Conservation (phyloP, 2,329 filamentous ascomycete species). For the Aspergillus piperis region DNA sequence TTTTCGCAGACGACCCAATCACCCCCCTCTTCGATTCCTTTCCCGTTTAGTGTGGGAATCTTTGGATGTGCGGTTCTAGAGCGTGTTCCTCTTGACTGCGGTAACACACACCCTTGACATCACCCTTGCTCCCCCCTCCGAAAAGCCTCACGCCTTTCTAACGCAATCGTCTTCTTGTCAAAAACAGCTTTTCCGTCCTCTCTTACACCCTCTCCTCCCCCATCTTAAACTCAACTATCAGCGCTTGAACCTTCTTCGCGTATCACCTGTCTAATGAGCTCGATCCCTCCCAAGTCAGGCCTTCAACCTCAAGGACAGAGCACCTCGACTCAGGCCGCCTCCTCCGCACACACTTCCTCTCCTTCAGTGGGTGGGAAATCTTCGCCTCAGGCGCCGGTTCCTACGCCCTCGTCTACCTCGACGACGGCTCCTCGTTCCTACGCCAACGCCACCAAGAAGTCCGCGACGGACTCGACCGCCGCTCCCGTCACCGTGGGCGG, state of each 20-base stretch:
- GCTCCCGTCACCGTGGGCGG: constrained; percentile 57
- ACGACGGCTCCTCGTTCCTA: constrained; percentile 58
- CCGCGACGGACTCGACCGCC: constrained; percentile 54
- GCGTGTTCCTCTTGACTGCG: constrained; percentile 21
- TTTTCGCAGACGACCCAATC: not conserved
- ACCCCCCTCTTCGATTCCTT: constrained; percentile 9
- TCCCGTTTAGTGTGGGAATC: constrained; percentile 16
- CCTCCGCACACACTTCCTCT: constrained; percentile 45
- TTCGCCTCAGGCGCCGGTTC: constrained; percentile 39
- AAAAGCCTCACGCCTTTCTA: constrained; percentile 1
- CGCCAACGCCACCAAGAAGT: constrained; percentile 64
- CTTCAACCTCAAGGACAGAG: constrained; percentile 53
- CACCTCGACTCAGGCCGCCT: constrained; percentile 53
- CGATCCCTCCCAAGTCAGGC: constrained; percentile 52
- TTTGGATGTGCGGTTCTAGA: constrained; percentile 26
- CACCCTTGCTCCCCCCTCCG: constrained; percentile 11
- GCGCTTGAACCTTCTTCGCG: constrained; percentile 14
- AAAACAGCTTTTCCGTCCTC: constrained; percentile 16
- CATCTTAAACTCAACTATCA: not conserved
- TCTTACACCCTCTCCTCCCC: not conserved
- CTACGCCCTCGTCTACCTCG: constrained; percentile 37
- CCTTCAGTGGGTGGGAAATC: constrained; percentile 47
- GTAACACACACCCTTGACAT: constrained; percentile 23
- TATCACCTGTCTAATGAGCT: constrained; percentile 60
- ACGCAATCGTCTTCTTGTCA: constrained; percentile 6